Percentiles rank a stretch among this genome's conserved stretches.
phyloP scores from a whole-genome alignment of 2,329 filamentous ascomycete species.

The Penicillium janthinellum region DNA sequence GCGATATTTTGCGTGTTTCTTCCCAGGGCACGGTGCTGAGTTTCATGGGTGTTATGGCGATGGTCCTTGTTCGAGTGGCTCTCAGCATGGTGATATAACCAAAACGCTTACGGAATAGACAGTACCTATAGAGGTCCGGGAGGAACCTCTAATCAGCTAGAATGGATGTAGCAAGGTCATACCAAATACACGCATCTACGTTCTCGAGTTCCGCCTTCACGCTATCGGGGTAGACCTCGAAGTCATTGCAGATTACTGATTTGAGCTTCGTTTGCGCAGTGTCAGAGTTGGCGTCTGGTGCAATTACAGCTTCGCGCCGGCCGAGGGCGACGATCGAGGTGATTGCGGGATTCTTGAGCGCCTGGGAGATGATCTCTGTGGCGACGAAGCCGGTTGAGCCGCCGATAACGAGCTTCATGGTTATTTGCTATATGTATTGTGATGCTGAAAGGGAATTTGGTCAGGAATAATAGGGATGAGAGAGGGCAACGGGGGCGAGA shows the following conservation, averaged over 20 bases:
- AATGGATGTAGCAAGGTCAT: not conserved
- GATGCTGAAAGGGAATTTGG: not conserved
- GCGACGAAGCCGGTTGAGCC: not conserved
- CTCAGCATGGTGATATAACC: too few species aligned
- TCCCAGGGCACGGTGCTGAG: too few species aligned
- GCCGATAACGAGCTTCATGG: not conserved
- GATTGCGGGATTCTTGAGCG: not conserved
- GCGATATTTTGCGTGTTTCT: too few species aligned
- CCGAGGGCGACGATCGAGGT: not conserved
- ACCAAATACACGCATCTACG: conserved; percentile 1
- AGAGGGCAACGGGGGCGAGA: not conserved
- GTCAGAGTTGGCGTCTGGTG: not conserved
- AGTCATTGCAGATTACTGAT: not conserved
- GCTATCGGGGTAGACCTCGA: not conserved
- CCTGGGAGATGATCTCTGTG: not conserved
- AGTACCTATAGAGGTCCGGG: too few species aligned
- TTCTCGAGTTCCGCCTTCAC: not conserved
- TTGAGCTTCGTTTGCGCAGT: not conserved
- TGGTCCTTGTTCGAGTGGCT: too few species aligned
- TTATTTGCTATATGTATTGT: not conserved
- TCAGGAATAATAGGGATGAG: not conserved
- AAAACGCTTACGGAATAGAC: too few species aligned
- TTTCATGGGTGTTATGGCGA: too few species aligned
- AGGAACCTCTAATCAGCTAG: too few species aligned
- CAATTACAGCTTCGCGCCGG: not conserved